These are phyloP conservation scores for Colletotrichum orbiculare DNA, from an alignment of 2,329 filamentous ascomycete genomes.

Conservation along the genomic window DNA sequence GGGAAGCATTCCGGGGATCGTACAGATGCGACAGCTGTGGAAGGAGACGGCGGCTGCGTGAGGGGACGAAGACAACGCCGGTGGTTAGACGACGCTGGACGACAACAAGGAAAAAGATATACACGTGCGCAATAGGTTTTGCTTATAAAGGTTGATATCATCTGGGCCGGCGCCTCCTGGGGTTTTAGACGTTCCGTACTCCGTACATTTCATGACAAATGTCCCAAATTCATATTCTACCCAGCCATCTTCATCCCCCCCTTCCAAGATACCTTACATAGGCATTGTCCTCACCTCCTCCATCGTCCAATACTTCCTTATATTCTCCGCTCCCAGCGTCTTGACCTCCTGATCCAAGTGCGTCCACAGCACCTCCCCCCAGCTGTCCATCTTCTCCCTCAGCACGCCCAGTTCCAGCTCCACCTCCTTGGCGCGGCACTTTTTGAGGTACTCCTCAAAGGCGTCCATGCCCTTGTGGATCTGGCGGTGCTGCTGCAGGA, in stretches of 20 bases:
- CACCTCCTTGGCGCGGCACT: conserved; percentile 71
- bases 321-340: conserved; percentile 84
- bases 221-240: not conserved
- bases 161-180: not conserved
- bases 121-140: not conserved
- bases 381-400: conserved; percentile 78
- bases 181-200: too few relatives aligned
- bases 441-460: conserved; percentile 72
- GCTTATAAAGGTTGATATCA: conserved; percentile 13
- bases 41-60: conserved; percentile 44
- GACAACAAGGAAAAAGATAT: not conserved
- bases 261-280: conserved; percentile 61
- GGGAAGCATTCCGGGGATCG: conserved; percentile 56
- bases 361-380: conserved; percentile 81
- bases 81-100: not conserved
- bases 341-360: conserved; percentile 88
- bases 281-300: conserved; percentile 79
- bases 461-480: conserved; percentile 82
- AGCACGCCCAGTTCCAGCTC: conserved; percentile 69
- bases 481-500: conserved; percentile 79
- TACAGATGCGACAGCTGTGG: conserved; percentile 60
- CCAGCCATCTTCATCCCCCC: not conserved
- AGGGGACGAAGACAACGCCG: not conserved
- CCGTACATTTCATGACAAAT: conserved; percentile 20
- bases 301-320: conserved; percentile 83